A percentile compares a stretch with the other conserved stretches of the same genome.
phyloP scores from a whole-genome alignment of 148 eudicot species.

The Camellia granthamiana region DNA sequence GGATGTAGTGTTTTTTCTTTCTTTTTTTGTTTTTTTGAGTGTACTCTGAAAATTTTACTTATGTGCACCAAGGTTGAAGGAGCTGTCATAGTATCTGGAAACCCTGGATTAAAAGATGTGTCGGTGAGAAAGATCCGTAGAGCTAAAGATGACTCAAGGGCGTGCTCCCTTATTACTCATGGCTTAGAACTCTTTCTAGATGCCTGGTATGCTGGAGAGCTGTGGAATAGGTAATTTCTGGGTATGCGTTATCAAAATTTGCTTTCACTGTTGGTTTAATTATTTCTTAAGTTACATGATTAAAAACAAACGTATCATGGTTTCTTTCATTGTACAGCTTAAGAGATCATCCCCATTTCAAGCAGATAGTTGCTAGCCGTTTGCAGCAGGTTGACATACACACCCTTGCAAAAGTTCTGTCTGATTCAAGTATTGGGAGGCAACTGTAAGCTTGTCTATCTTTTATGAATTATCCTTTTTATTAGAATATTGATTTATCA shows the following conservation, averaged over 20 bases:
- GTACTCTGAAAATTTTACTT: background rate
- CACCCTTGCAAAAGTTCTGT: constrained; percentile 66
- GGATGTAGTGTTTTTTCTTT: background rate
- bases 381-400: constrained; percentile 59
- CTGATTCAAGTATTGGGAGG: constrained; percentile 78
- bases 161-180: constrained; percentile 46
- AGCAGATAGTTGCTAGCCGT: constrained; percentile 47
- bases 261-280: constrained; percentile 2
- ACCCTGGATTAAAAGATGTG: constrained; percentile 70
- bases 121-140: constrained; percentile 55
- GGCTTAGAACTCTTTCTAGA: constrained; percentile 64
- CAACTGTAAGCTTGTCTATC: constrained; percentile 64
- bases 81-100: constrained; percentile 86
- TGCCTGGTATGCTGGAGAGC: constrained; percentile 69
- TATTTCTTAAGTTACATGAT: background rate
- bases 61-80: constrained; percentile 49
- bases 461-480: background rate
- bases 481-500: background rate
- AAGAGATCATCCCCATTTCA: constrained; percentile 72
- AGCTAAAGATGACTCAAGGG: constrained; percentile 75
- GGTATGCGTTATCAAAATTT: background rate
- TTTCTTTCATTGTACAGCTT: constrained; percentile 47
- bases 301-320: background rate
- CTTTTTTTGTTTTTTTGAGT: constrained; percentile 1
- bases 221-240: constrained; percentile 77